Evolutionary conservation across 2,329 filamentous ascomycete genomes (phyloP).

Genomic region (Pleomassaria siparia): DNA sequence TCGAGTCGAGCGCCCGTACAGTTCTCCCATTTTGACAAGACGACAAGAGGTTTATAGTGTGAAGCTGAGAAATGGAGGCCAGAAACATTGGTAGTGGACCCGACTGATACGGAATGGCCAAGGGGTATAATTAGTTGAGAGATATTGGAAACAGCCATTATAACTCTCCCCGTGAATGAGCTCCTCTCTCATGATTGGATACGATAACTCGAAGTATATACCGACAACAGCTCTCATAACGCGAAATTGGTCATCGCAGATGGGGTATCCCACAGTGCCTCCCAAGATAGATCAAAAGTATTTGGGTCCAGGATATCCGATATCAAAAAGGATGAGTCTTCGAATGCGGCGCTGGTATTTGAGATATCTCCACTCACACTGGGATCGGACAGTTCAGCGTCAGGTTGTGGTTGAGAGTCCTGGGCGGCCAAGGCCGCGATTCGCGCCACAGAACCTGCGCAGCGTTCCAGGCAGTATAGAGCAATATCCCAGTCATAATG

Average conservation of each 20-base stretch:
- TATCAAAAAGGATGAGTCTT: constrained; percentile 30
- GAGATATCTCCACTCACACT: constrained; percentile 11
- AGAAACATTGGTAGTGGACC: background rate
- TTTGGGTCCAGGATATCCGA: constrained; percentile 37
- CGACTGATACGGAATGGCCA: no score
- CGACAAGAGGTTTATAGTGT: background rate
- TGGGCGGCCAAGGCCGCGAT: constrained; percentile 32
- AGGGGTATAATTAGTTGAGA: no score
- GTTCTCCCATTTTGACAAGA: constrained; percentile 1
- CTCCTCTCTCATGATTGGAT: background rate
- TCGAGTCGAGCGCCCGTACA: constrained; percentile 3
- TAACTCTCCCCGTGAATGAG: no score
- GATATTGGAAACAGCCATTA: no score
- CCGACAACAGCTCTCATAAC: constrained; percentile 12
- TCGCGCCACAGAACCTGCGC: constrained; percentile 38
- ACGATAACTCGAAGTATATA: no score
- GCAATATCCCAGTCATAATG: constrained; percentile 59
- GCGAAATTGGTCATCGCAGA: constrained; percentile 38
- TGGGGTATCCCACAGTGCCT: constrained; percentile 40
- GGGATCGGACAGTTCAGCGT: constrained; percentile 11
- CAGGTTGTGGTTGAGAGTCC: constrained; percentile 11
- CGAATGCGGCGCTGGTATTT: constrained; percentile 22
- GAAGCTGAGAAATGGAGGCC: background rate
- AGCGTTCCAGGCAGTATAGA: constrained; percentile 54
- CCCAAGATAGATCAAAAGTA: constrained; percentile 41